Evolutionary conservation across 2,329 filamentous ascomycete species (phyloP), one percentile per base, ranked within the genome.

Genomic region (Harringtonia aguacate): DNA sequence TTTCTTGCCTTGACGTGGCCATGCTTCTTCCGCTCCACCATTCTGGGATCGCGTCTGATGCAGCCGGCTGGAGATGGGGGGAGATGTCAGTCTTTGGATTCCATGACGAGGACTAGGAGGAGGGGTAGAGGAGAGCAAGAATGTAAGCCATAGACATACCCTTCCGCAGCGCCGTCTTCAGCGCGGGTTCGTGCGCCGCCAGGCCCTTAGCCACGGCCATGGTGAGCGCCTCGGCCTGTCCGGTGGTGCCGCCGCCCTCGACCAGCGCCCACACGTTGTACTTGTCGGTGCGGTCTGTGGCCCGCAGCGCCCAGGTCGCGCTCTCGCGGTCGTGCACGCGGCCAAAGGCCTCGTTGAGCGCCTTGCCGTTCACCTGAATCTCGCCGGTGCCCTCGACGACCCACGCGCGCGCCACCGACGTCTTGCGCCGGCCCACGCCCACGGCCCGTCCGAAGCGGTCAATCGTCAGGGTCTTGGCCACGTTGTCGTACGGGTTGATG

Each of bases 11-110:
- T 98, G 68, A 94, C 66, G 59, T 87, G 86, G 55, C 92, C 94
- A 46, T 87, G 79, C 77, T 98, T 97, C 81, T 98, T 98, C 63
- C 92, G 90, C 69, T 98, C 92, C 54, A 98, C 94, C 58, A 74
- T 81, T 68, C 90, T 87, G 46, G 82, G 77, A 69, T 98, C 90
- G 59, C 90, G 84, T 42, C 89, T 94, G 51, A 98, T 77, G 63
- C 84, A 88, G 50, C 94, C 94, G 61, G 90, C 92, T 98, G 63
- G 46, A 48, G 15, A 10, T 27, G 10, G 24, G 24, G n/a, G n/a
- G n/a, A 22, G 14, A 27, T 24, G 41, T 48, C 52, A 59, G 41
- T 34, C n/a, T n/a, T n/a, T n/a, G n/a, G n/a, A n/a, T 10, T 3
- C 3, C 8, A 28, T 20, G 22, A 20, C 9, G 35, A 24, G 9